Conservation (phyloP, 306 rosid species). For the Cucurbita ficifolia region DNA sequence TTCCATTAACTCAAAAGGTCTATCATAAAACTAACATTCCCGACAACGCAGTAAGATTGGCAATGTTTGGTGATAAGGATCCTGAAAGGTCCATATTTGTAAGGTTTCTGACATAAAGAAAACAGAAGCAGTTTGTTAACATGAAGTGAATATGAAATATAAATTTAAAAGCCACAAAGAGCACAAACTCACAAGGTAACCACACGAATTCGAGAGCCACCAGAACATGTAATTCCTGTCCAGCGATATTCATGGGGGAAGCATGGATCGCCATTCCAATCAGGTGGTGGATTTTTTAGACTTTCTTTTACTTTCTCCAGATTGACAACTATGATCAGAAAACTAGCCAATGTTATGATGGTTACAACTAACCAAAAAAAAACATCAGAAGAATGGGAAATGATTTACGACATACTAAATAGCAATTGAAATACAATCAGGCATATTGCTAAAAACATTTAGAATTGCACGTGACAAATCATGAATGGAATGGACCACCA, state of each 20-base stretch:
- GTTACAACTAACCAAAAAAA: not conserved
- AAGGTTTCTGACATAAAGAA: conserved; percentile 51
- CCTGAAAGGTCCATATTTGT: conserved; percentile 79
- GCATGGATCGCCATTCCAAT: conserved; percentile 95
- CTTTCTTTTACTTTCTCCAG: conserved; percentile 32
- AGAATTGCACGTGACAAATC: not conserved
- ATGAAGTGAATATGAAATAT: conserved; percentile 7
- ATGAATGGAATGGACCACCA: not conserved
- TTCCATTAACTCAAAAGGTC: not conserved
- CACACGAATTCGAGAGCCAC: conserved; percentile 52
- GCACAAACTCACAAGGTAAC: conserved; percentile 51
- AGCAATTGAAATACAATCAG: not conserved
- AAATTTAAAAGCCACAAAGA: conserved; percentile 6
- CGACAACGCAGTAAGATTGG: conserved; percentile 70
- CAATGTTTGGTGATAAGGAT: conserved; percentile 51
- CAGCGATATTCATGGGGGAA: conserved; percentile 57
- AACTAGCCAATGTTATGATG: not conserved
- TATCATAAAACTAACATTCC: conserved; percentile 40
- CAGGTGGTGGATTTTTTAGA: conserved; percentile 50
- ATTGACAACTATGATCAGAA: conserved; percentile 46
- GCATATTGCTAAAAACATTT: not conserved
- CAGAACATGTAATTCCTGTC: conserved; percentile 81
- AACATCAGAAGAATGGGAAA: not conserved
- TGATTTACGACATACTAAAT: not conserved
- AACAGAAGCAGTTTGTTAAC: conserved; percentile 15